Evolutionary conservation across 805 yeast species (phyloP).

Genomic region (Starmerella bombi): DNA sequence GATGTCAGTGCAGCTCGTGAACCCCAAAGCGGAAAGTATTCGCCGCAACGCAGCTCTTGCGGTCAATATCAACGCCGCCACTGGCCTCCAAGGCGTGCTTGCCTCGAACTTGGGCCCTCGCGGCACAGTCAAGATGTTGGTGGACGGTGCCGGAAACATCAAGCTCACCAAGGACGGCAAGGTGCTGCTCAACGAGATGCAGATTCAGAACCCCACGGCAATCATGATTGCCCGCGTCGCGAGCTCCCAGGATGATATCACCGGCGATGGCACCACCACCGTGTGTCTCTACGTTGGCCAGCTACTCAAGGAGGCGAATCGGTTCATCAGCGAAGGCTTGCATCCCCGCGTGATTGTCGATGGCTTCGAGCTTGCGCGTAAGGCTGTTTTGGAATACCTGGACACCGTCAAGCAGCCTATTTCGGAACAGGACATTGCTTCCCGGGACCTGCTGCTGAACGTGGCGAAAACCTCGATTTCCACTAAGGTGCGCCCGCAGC

Average conservation of each 20-base stretch:
- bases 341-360: constrained; percentile 92
- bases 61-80: constrained; percentile 92
- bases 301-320: constrained; percentile 82
- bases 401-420: constrained; percentile 48
- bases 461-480: constrained; percentile 82
- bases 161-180: constrained; percentile 96
- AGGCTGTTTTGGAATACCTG: constrained; percentile 54
- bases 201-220: constrained; percentile 83
- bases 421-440: constrained; percentile 31
- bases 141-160: constrained; percentile 91
- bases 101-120: constrained; percentile 91
- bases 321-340: constrained; percentile 82
- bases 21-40: constrained; percentile 95
- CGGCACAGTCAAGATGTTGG: constrained; percentile 91
- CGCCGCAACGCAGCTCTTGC: constrained; percentile 90
- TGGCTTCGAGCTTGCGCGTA: constrained; percentile 86
- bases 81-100: constrained; percentile 85
- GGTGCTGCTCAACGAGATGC: constrained; percentile 89
- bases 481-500: constrained; percentile 69
- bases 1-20: constrained; percentile 57
- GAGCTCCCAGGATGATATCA: constrained; percentile 94
- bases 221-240: constrained; percentile 91
- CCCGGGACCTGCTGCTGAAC: constrained; percentile 78
- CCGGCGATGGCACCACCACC: constrained; percentile 98
- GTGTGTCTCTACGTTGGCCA: constrained; percentile 92